phyloP scores from a whole-genome alignment of 2,329 filamentous ascomycete species.

The Alternaria ventricosa region DNA sequence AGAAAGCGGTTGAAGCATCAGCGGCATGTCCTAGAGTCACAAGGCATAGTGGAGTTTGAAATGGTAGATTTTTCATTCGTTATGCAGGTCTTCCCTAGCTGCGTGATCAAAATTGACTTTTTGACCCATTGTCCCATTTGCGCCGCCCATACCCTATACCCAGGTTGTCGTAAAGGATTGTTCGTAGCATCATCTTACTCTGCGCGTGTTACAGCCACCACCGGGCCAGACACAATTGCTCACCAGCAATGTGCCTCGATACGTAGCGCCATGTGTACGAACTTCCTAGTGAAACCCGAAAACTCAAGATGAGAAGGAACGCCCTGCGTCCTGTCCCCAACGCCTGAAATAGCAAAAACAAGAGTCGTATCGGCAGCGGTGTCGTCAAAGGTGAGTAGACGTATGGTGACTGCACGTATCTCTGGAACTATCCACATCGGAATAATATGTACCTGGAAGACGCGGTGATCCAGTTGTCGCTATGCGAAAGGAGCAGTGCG shows the following conservation, averaged over 20 bases:
- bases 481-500: background rate
- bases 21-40: background rate
- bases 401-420: background rate
- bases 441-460: background rate
- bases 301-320: background rate
- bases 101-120: constrained; percentile 10
- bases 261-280: background rate
- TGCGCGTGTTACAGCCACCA: background rate
- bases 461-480: background rate
- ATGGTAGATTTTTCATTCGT: constrained; percentile 1
- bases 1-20: background rate
- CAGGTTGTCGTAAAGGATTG: background rate
- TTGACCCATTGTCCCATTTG: constrained; percentile 4
- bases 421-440: background rate
- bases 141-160: constrained; percentile 4
- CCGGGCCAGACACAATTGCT: background rate
- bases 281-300: background rate
- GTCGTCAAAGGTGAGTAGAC: background rate
- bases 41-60: background rate
- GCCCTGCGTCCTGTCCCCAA: background rate
- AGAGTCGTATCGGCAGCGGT: background rate
- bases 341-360: background rate
- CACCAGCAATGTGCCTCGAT: background rate
- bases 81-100: background rate
- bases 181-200: constrained; percentile 8